Percentiles rank a stretch among this genome's conserved stretches.
These are phyloP conservation scores for Zychaea mexicana DNA, from an alignment of 371 early-diverging fungal species.

Conservation along the genomic window DNA sequence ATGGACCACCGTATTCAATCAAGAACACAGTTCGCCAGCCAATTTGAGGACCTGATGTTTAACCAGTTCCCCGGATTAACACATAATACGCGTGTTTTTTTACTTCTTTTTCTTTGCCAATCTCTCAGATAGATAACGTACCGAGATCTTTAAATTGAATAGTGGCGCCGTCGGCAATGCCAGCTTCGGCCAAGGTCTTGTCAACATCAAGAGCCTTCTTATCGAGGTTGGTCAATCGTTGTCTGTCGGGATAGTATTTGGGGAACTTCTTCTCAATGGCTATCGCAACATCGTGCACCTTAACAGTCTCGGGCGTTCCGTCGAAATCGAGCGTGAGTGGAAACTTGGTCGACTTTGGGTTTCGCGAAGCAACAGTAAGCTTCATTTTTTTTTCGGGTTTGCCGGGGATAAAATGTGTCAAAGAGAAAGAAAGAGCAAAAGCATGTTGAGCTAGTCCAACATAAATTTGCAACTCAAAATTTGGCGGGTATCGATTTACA, in stretches of 20 bases:
- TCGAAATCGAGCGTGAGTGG: constrained; percentile 67
- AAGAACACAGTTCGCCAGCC: constrained; percentile 94
- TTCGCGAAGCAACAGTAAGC: constrained; percentile 45
- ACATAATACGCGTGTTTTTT: neutral
- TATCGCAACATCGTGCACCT: constrained; percentile 63
- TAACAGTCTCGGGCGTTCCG: constrained; percentile 52
- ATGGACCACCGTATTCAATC: constrained; percentile 92
- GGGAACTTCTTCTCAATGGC: constrained; percentile 65
- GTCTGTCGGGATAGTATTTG: constrained; percentile 72
- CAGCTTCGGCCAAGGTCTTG: constrained; percentile 60
- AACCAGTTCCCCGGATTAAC: neutral
- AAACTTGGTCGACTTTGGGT: constrained; percentile 47
- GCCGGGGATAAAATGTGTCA: neutral
- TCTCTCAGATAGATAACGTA: constrained; percentile 10
- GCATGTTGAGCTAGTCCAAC: too few relatives aligned
- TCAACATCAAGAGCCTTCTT: constrained; percentile 56
- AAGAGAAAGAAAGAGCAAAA: neutral
- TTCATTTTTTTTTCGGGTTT: constrained; percentile 28
- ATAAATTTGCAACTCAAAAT: too few relatives aligned
- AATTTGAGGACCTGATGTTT: constrained; percentile 82
- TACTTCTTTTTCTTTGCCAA: neutral
- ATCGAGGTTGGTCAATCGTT: constrained; percentile 72
- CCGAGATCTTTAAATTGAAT: constrained; percentile 87
- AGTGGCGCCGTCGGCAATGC: constrained; percentile 62
- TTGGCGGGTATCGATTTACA: too few relatives aligned